Base-by-base conservation (phyloP, 352 stramenopile species). In the Pythium sukuiense region DNA sequence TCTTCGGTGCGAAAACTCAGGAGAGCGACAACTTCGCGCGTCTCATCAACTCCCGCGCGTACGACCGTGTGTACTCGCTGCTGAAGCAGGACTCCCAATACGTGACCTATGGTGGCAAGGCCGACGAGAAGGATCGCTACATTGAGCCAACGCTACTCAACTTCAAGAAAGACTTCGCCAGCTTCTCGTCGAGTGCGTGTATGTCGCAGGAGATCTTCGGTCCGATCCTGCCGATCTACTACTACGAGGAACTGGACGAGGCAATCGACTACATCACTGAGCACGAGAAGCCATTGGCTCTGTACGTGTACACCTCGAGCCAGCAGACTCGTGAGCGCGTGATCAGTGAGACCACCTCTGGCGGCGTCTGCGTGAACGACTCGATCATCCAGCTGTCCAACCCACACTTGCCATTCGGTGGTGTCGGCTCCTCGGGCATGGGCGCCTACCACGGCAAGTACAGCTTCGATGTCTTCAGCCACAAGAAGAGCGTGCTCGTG, bases 151-250 rank as follows among this genome's bases (percentile, higher is more conserved):
- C 94, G 45, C 78, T 98, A 37, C 68, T 99, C 56, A 86, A 96
- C 65, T 87, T 96, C 54, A 89, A 96, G 72, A 74, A 70, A 37
- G 78, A 91, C 48, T 61, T 77, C 6, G 62, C 60, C 1, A 77
- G 74, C 11, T 91, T 90, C 50, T 55, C 80, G 0, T 64, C 27
- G 12, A 92, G 81, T 57, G 76, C 83, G 2, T 73, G 81, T 27
- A 97, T 98, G 85, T 72, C 84, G 26, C 89, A 99, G 58, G 96
- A 99, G 76, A 93, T 99, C 33, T 99, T 98, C 79, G 91, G 92
- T 0, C 92, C 92, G 5, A 77, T 98, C 41, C 65, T 98, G 27
- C 85, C 91, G 7, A 84, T 98, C 57, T 58, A 91, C 13, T 79
- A 79, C 59, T 77, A 70, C 54, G 60, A 65, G 3, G 6, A 35